Conservation (phyloP, 2,329 filamentous ascomycete genomes). For the Mycogone perniciosa region DNA sequence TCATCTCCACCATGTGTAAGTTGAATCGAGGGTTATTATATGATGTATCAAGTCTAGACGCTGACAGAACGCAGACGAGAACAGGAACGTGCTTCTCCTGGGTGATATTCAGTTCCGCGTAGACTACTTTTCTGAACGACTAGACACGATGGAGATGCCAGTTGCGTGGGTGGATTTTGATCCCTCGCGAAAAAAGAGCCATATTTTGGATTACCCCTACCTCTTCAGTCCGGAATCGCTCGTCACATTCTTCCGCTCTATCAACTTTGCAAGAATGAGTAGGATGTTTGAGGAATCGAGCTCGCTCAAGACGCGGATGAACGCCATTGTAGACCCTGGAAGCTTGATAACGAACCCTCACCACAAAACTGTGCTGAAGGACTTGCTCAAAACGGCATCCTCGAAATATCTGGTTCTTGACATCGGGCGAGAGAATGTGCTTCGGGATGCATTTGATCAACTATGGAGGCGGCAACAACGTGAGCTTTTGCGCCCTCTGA, state of each 20-base stretch:
- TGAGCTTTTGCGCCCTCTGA: conserved; percentile 78
- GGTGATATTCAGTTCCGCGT: conserved; percentile 65
- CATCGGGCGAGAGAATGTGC: conserved; percentile 59
- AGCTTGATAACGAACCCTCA: conserved; percentile 50
- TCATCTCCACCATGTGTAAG: conserved; percentile 68
- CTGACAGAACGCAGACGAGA: conserved; percentile 45
- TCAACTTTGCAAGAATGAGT: conserved; percentile 85
- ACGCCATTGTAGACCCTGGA: conserved; percentile 47
- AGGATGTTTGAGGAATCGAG: conserved; percentile 66
- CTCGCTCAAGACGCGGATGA: conserved; percentile 50
- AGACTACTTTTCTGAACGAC: conserved; percentile 66
- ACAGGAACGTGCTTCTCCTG: conserved; percentile 57
- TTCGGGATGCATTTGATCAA: conserved; percentile 75
- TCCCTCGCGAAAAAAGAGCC: conserved; percentile 56
- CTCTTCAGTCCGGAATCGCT: conserved; percentile 68
- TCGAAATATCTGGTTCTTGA: conserved; percentile 66
- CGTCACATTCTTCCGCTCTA: conserved; percentile 77
- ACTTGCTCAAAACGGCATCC: conserved; percentile 59
- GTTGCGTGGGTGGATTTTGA: conserved; percentile 61
- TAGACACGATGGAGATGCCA: conserved; percentile 71
- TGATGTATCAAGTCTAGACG: neutral
- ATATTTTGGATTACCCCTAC: conserved; percentile 75
- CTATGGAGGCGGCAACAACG: conserved; percentile 79
- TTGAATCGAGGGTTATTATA: conserved; percentile 15
- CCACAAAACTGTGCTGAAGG: conserved; percentile 55